Conservation (phyloP, 2,329 filamentous ascomycete species). For the Coniochaeta prunicola region DNA sequence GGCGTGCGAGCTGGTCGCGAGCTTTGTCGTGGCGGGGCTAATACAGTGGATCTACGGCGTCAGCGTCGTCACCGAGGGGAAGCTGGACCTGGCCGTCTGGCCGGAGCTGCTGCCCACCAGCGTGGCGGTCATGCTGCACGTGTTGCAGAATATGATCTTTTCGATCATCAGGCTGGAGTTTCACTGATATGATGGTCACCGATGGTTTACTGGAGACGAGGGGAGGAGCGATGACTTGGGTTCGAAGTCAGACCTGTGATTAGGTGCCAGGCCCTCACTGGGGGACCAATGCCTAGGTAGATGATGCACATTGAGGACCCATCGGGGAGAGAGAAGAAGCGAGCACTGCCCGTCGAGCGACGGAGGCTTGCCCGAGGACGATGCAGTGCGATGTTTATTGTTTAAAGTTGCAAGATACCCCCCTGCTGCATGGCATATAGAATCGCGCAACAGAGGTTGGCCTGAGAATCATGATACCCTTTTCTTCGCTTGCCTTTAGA, state of each 20-base stretch:
- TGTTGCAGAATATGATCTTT: constrained; percentile 66
- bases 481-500: not conserved
- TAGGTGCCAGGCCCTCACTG: too few relatives aligned
- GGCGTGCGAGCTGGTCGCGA: constrained; percentile 58
- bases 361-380: too few relatives aligned
- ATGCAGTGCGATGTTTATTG: not conserved
- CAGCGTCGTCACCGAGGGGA: constrained; percentile 57
- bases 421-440: not conserved
- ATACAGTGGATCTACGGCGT: constrained; percentile 52
- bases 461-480: not conserved
- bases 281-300: too few relatives aligned
- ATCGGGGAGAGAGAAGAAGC: too few relatives aligned
- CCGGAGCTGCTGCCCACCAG: constrained; percentile 60
- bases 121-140: constrained; percentile 59
- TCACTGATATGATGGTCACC: constrained; percentile 21
- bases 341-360: too few relatives aligned
- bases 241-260: too few relatives aligned
- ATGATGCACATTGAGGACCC: too few relatives aligned
- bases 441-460: not conserved
- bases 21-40: constrained; percentile 50
- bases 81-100: constrained; percentile 57
- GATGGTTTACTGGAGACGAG: too few relatives aligned
- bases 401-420: not conserved
- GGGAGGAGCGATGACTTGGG: not conserved
- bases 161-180: constrained; percentile 61